Evolutionary conservation across 106 monocot genomes (phyloP), one percentile per base, ranked within the genome.

Genomic region (Apostasia shenzhenica): DNA sequence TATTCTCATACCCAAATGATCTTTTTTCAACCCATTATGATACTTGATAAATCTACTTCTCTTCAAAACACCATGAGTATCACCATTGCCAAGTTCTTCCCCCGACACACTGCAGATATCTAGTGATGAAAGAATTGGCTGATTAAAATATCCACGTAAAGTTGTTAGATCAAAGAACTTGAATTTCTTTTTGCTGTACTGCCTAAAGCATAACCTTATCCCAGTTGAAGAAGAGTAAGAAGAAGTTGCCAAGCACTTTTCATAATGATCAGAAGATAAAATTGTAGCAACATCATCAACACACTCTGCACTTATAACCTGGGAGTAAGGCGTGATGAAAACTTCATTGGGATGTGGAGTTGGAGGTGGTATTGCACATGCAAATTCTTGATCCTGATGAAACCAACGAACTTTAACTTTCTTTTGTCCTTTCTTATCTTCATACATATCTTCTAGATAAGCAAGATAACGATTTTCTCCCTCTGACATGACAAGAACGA

Each of bases 391-490:
- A 63, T 86, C 84, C 53, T 84, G 86, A 73, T 95, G 95, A 84
- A 95, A 95, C 95, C 95, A 95, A 41, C 95, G 78, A 14, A 91
- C 95, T 82, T 82, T 95, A 50, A 88, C 85, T 79, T 95, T 95
- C 78, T 91, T 95, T 66, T 80, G 83, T n/a, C 95, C 91, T 71
- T 95, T 95, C 66, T 88, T 91, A 60, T 95, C 91, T 76, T 95
- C 95, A 77, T 95, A 95, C 95, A 95, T 95, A 70, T 95, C 95
- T 82, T 91, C 95, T 61, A 95, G 63, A 69, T 95, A 95, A 57
- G 91, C 95, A 65, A 95, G 88, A 78, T 95, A 91, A 39, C 80
- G 77, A 58, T 70, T 86, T 70, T 81, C 88, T 14, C 81, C 81
- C 78, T 91, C 91, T 37, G 95, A 85, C 91, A 91, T 83, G 57